Evolutionary conservation across 345 rosid genomes (phyloP), one percentile per base, ranked within the genome.

Genomic region (Hibiscus syriacus): DNA sequence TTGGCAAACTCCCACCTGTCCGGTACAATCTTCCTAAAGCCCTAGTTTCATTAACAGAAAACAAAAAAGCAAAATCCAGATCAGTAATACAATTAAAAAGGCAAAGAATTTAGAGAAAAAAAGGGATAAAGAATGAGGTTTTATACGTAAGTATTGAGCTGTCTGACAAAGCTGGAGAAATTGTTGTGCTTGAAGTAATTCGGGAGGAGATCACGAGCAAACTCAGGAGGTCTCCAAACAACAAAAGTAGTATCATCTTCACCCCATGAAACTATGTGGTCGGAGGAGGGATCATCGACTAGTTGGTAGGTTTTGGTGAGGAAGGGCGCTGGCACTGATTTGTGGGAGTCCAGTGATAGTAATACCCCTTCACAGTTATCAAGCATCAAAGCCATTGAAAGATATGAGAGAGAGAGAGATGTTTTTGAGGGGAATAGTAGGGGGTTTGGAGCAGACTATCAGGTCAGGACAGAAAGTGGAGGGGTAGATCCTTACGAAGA

Each of bases 1-100:
- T 93, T 93, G 0, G 97, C 97, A 39, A 93, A 93, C 77, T 93
- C 98, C 98, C 98, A 93, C 74, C 96, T 79, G 81, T 93, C 98
- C 0, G 97, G 98, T 10, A 93, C 98, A 56, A 93, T 89, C 89
- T 93, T 93, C 70, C 96, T 89, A 73, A 93, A 93, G 59, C 98
- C 98, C 98, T 93, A 85, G 34, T 60, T 4, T 7, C 55, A 52
- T 20, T 20, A 39, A 26, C 65, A 65, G 67, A 55, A 58, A 1
- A 46, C n/a, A 39, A 38, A 67, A 57, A 53, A 55, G 41, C 57
- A 63, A 48, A n/a, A 46, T 4, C n/a, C 50, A 45, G 20, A 45
- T 45, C 17, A 45, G 50, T 45, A 45, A 4, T 0, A 16, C 6
- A 29, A n/a, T n/a, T 41, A 56, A 56, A 16, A 3, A 6, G 26